Evolutionary conservation across 2,329 filamentous ascomycete genomes (phyloP).

Genomic region (Penicillium vulpinum): DNA sequence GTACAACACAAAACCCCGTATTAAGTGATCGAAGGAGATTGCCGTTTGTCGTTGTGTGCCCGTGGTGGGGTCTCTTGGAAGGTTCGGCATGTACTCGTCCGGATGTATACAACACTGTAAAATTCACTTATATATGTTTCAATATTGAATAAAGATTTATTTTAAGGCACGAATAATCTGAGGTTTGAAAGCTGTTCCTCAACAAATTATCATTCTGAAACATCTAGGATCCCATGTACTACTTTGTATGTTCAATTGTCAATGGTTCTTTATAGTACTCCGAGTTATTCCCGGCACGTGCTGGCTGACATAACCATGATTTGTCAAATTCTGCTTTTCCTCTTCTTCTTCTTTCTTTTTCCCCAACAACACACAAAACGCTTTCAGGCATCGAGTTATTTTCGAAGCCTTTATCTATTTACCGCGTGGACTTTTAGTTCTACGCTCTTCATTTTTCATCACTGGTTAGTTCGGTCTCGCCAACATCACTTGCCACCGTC

Average conservation of each 20-base stretch:
- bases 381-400: conserved; percentile 9
- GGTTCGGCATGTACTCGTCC: neutral
- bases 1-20: neutral
- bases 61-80: conserved; percentile 6
- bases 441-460: conserved; percentile 2
- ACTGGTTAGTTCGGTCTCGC: conserved; percentile 19
- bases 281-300: conserved; percentile 24
- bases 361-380: conserved; percentile 11
- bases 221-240: neutral
- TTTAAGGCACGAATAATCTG: neutral
- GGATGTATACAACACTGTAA: neutral
- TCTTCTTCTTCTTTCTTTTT: conserved; percentile 22
- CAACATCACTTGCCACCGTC: conserved; percentile 21
- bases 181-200: no score
- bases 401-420: conserved; percentile 15
- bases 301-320: conserved; percentile 26
- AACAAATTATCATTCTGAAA: neutral
- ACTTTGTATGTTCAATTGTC: no score
- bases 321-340: conserved; percentile 25
- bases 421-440: conserved; percentile 19
- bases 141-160: neutral
- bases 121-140: neutral
- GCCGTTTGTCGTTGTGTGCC: conserved; percentile 3
- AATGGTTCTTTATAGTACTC: neutral
- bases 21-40: conserved; percentile 3